These are phyloP conservation scores for Solanum clarkiae DNA, from an alignment of 257 asterid genomes.

Conservation along the genomic window DNA sequence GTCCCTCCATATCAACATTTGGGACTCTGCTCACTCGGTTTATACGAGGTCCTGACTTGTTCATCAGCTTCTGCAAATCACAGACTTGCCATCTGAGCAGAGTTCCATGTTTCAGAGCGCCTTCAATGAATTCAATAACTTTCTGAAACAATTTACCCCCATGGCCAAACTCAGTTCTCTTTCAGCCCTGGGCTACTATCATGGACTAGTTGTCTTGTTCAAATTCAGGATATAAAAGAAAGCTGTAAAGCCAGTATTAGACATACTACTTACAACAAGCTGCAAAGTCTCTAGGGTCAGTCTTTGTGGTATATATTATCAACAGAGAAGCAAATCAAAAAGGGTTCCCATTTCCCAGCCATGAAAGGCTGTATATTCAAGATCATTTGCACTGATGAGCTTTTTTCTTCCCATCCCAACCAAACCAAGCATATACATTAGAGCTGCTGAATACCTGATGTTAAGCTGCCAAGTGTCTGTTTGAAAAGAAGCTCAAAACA, in stretches of 20 bases:
- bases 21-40: not conserved
- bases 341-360: not conserved
- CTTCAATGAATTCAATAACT: not conserved
- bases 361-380: not conserved
- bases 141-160: not conserved
- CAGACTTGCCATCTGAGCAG: not conserved
- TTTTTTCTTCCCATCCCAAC: not conserved
- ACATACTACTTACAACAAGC: not conserved
- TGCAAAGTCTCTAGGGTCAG: not conserved
- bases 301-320: not conserved
- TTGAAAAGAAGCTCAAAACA: not conserved
- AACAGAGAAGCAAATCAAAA: not conserved
- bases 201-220: not conserved
- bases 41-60: not conserved
- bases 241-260: not conserved
- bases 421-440: not conserved
- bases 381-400: not conserved
- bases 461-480: not conserved
- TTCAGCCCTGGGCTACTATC: not conserved
- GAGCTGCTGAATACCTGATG: not conserved
- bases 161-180: not conserved
- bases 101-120: not conserved
- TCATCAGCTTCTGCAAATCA: not conserved
- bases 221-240: not conserved
- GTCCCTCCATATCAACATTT: not conserved